Conservation (phyloP, 208 protist species). For the Leishmania amazonensis region DNA sequence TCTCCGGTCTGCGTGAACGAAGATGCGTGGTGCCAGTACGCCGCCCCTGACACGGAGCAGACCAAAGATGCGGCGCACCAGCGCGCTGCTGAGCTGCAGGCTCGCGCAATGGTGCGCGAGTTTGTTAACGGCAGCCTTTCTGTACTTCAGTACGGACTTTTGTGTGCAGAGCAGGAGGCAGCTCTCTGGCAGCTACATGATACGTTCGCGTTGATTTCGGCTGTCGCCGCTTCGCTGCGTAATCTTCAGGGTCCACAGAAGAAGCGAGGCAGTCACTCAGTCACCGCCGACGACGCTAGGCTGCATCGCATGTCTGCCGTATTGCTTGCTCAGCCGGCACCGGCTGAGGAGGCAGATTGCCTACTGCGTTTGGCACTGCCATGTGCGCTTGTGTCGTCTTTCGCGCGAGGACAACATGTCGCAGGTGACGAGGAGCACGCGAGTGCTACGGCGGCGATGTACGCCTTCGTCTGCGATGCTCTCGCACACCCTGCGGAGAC, state of each 20-base stretch:
- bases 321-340: neutral
- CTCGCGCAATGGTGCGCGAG: constrained; percentile 14
- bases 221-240: constrained; percentile 8
- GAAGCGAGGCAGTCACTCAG: neutral
- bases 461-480: neutral
- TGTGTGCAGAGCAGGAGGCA: constrained; percentile 25
- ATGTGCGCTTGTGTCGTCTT: neutral
- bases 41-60: neutral
- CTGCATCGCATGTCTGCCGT: constrained; percentile 9
- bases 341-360: neutral
- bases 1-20: constrained; percentile 17
- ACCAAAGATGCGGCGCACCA: neutral
- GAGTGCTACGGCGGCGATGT: neutral
- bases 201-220: constrained; percentile 10
- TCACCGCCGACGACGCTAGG: neutral
- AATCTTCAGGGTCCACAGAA: neutral
- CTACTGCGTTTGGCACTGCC: constrained; percentile 6
- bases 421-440: neutral
- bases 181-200: constrained; percentile 33
- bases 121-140: constrained; percentile 54
- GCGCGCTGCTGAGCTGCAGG: constrained; percentile 7
- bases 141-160: constrained; percentile 43
- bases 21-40: constrained; percentile 29
- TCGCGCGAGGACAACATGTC: neutral
- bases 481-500: neutral